These are phyloP conservation scores for Arabidopsis arenosa DNA, from an alignment of 345 rosid species.

Conservation along the genomic window DNA sequence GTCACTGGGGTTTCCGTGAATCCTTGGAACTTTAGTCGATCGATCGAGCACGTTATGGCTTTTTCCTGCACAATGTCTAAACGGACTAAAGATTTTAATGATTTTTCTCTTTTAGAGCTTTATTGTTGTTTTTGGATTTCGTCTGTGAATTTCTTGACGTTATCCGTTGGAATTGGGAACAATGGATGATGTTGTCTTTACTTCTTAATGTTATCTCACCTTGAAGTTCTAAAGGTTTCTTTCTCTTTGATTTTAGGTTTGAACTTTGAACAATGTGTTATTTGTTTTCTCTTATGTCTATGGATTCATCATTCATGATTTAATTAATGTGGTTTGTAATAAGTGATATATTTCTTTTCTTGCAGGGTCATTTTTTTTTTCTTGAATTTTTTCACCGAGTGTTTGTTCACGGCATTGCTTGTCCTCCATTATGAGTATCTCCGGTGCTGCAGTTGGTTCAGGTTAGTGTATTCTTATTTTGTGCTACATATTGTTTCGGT, in stretches of 20 bases:
- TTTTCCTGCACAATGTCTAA: constrained; percentile 1
- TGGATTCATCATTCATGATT: constrained; percentile 12
- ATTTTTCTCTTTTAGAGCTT: constrained; percentile 2
- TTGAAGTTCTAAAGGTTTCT: not conserved
- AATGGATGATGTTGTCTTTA: not conserved
- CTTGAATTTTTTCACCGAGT: not conserved
- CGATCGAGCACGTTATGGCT: not conserved
- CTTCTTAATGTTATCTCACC: not conserved
- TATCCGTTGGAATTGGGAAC: not conserved
- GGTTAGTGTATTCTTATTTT: constrained; percentile 50
- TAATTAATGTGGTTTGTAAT: not conserved
- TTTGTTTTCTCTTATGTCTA: not conserved
- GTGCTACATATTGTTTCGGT: constrained; percentile 7
- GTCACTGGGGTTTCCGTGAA: constrained; percentile 9
- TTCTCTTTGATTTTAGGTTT: constrained; percentile 7
- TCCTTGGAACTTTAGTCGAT: constrained; percentile 13
- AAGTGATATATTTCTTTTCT: not conserved
- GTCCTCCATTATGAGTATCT: constrained; percentile 65
- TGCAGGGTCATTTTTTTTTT: constrained; percentile 8
- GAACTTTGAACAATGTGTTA: not conserved
- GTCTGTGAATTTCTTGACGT: constrained; percentile 7
- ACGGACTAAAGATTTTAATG: not conserved
- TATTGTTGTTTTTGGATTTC: not conserved
- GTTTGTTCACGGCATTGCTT: constrained; percentile 25
- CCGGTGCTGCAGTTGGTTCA: constrained; percentile 73